Conservation (phyloP, 768 basidiomycete species). For the Clavulina sp. region DNA sequence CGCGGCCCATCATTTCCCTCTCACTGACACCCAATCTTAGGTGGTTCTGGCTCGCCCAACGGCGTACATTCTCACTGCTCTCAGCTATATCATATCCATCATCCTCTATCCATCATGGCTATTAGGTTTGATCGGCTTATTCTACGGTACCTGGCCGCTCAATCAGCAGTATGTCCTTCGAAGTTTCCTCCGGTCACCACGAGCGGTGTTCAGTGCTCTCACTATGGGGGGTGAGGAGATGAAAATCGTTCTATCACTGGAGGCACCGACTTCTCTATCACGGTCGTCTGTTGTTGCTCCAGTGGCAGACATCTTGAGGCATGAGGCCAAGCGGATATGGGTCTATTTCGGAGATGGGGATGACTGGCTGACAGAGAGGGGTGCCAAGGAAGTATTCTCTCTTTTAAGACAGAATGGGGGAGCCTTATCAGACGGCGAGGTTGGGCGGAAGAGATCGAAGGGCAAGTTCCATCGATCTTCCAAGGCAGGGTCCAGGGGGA, state of each 20-base stretch:
- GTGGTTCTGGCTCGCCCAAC: conserved; percentile 18
- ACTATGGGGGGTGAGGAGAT: conserved; percentile 55
- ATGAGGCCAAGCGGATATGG: conserved; percentile 22
- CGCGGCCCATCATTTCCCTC: conserved; percentile 24
- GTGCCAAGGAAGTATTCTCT: conserved; percentile 25
- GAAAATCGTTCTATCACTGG: conserved; percentile 35
- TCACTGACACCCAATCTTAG: conserved; percentile 22
- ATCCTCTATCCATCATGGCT: background rate
- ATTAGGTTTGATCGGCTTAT: background rate
- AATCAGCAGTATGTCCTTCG: conserved; percentile 29
- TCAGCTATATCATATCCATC: conserved; percentile 13
- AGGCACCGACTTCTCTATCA: conserved; percentile 25
- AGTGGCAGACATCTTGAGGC: background rate
- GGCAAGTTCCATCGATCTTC: background rate
- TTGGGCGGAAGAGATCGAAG: too few species aligned
- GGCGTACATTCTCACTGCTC: conserved; percentile 20
- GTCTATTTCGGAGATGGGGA: conserved; percentile 47
- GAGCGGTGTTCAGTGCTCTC: conserved; percentile 34
- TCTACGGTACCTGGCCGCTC: conserved; percentile 33
- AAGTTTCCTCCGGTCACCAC: conserved; percentile 33
- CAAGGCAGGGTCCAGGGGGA: conserved; percentile 20
- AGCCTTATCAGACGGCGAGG: too few species aligned
- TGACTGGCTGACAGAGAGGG: conserved; percentile 48
- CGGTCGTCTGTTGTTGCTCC: conserved; percentile 9
- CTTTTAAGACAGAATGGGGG: background rate